Percentiles rank a stretch among this genome's conserved stretches.
These are phyloP conservation scores for Eimeria maxima DNA, from an alignment of 169 alveolate species.

Conservation along the genomic window DNA sequence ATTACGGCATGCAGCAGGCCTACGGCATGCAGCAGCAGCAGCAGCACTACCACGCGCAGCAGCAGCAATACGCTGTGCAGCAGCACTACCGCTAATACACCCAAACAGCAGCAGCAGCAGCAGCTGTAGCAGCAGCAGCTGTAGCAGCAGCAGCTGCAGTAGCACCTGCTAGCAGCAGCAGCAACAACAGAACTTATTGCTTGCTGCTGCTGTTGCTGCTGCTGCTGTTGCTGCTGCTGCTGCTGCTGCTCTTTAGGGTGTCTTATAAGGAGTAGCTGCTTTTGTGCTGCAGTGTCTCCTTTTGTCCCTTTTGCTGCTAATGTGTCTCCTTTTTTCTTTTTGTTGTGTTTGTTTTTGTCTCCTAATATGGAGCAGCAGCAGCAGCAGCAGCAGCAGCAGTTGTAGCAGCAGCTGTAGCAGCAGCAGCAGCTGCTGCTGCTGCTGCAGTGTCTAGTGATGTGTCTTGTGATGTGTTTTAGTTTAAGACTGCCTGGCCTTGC, in stretches of 20 bases:
- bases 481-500: no score
- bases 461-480: no score
- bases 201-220: no score
- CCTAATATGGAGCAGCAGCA: neutral
- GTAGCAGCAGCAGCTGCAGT: neutral
- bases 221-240: no score
- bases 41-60: neutral
- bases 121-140: neutral
- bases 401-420: neutral
- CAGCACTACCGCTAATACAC: neutral
- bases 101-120: neutral
- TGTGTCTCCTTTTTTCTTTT: neutral
- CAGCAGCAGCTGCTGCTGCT: neutral
- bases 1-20: neutral
- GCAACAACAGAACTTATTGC: no score
- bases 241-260: neutral
- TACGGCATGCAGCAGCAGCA: neutral
- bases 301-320: no score
- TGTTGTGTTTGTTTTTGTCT: neutral
- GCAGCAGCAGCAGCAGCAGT: constrained; percentile 25
- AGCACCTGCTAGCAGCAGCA: no score
- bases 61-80: neutral
- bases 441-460: neutral
- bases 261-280: neutral
- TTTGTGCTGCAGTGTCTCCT: neutral